These are phyloP conservation scores for Monilinia fructigena DNA, from an alignment of 2,329 filamentous ascomycete species.

Conservation along the genomic window DNA sequence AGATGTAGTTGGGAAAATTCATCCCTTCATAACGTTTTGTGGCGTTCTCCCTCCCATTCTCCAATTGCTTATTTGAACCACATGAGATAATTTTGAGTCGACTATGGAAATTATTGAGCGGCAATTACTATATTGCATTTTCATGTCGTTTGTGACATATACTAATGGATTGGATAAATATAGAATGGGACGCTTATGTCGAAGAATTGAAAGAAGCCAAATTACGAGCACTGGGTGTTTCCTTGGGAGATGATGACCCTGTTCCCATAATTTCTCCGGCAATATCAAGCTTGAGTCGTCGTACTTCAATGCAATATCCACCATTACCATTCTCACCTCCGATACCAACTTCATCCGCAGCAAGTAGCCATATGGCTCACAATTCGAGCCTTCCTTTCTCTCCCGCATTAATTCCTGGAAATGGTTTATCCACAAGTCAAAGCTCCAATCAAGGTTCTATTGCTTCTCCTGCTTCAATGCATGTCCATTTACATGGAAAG, in stretches of 20 bases:
- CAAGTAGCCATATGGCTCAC: conserved; percentile 62
- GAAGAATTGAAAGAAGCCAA: conserved; percentile 86
- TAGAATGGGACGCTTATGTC: conserved; percentile 74
- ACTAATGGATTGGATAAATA: conserved; percentile 25
- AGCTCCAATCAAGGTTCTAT: conserved; percentile 64
- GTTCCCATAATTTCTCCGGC: conserved; percentile 64
- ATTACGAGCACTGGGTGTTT: conserved; percentile 85
- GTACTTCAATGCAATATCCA: conserved; percentile 72
- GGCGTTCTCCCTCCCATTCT: conserved; percentile 12
- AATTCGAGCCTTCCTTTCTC: conserved; percentile 52
- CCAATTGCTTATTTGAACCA: conserved; percentile 11
- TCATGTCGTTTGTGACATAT: background rate
- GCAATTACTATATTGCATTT: conserved; percentile 5
- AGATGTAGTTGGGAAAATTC: background rate
- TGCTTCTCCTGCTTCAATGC: conserved; percentile 71
- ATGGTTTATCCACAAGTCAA: conserved; percentile 58
- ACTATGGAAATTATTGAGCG: background rate
- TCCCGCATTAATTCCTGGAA: conserved; percentile 56
- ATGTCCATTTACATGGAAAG: conserved; percentile 53
- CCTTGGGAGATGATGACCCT: conserved; percentile 70
- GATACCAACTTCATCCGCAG: conserved; percentile 73
- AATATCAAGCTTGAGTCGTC: conserved; percentile 58
- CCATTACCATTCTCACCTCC: conserved; percentile 81
- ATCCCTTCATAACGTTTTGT: conserved; percentile 5
- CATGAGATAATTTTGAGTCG: conserved; percentile 1